Percentiles rank a stretch among this genome's conserved stretches.
phyloP scores from a whole-genome alignment of 345 rosid species.

The Citrus sp. region DNA sequence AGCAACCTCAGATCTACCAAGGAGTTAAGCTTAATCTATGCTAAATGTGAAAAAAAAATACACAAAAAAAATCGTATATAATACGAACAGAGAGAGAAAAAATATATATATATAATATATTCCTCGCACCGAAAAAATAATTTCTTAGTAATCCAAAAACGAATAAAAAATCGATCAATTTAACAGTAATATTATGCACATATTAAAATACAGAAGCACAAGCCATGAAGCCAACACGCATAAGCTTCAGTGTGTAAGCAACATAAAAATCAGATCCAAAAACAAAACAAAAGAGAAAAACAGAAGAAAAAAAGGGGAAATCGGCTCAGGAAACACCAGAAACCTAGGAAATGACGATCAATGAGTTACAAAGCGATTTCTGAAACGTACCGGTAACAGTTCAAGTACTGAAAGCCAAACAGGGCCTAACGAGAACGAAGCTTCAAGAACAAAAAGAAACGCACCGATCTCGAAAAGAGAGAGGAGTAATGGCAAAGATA shows the following conservation, averaged over 20 bases:
- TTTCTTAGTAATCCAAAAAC: background rate
- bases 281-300: background rate
- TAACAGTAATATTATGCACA: background rate
- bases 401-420: slow-evolving; percentile 9
- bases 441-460: slow-evolving; percentile 3
- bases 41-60: background rate
- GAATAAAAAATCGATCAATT: background rate
- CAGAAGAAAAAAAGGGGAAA: background rate
- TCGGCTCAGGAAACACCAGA: slow-evolving; percentile 3
- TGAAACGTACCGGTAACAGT: slow-evolving; percentile 37
- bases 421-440: background rate
- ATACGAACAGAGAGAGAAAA: background rate
- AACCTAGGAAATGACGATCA: slow-evolving; percentile 16
- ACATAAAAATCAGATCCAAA: slow-evolving; percentile 17
- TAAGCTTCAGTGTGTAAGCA: background rate
- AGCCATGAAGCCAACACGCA: background rate
- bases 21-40: background rate
- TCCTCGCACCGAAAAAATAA: background rate
- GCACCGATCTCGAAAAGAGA: slow-evolving; percentile 38
- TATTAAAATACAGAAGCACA: background rate
- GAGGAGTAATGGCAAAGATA: background rate
- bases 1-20: slow-evolving; percentile 18
- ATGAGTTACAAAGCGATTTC: slow-evolving; percentile 8
- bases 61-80: background rate
- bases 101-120: background rate